Conservation (phyloP, 2,329 filamentous ascomycete species). For the Myriosclerotinia duriaeana region DNA sequence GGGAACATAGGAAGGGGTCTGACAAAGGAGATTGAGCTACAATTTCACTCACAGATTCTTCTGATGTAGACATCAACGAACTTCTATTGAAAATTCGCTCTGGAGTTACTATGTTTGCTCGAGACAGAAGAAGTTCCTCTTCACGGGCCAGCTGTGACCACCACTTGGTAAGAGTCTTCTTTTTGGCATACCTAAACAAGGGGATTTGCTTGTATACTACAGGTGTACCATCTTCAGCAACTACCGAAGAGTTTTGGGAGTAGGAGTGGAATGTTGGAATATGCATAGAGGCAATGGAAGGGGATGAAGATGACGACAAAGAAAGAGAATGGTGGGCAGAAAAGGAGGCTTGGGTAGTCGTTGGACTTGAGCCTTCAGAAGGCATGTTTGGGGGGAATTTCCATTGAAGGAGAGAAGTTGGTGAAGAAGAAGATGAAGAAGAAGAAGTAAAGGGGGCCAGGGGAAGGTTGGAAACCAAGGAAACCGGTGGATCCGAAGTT, state of each 20-base stretch:
- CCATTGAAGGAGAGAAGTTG: background rate
- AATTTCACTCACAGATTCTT: constrained; percentile 14
- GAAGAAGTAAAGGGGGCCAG: background rate
- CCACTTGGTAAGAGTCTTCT: background rate
- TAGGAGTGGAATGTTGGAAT: background rate
- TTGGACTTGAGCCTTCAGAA: background rate
- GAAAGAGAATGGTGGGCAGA: constrained; percentile 1
- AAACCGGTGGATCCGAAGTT: background rate
- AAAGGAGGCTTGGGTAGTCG: background rate
- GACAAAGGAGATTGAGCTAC: constrained; percentile 10
- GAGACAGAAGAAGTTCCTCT: background rate
- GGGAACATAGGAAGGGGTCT: background rate
- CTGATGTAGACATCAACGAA: constrained; percentile 4
- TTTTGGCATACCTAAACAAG: background rate
- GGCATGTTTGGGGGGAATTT: background rate
- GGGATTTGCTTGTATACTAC: constrained; percentile 1
- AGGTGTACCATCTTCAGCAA: constrained; percentile 5
- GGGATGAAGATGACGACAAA: background rate
- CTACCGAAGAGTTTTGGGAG: constrained; percentile 1
- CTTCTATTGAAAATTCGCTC: background rate
- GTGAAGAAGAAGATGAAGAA: background rate
- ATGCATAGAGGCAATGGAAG: background rate
- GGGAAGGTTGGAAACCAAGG: background rate
- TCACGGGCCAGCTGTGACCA: background rate
- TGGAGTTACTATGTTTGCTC: constrained; percentile 13